A percentile compares a stretch with the other conserved stretches of the same genome.
phyloP scores from a whole-genome alignment of 176 grass and related monocot species.

The Phoenix roebelenii region DNA sequence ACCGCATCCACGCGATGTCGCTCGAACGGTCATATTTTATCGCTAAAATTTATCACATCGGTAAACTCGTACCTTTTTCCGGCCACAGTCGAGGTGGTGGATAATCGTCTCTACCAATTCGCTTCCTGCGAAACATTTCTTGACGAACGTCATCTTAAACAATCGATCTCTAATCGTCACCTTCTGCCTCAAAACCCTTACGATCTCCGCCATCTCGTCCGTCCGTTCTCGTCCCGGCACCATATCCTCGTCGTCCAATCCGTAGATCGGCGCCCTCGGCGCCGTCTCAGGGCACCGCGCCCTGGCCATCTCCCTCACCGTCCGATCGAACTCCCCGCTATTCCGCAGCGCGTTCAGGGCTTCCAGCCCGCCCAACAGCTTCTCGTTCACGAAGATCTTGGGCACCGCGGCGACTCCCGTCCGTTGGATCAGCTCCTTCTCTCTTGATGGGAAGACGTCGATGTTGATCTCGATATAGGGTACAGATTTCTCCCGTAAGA shows the following conservation, averaged over 20 bases:
- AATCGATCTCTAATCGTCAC: slow-evolving; percentile 81
- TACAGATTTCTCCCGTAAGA: slow-evolving; percentile 43
- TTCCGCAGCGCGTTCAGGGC: slow-evolving; percentile 89
- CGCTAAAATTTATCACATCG: too few species aligned
- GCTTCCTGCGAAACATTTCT: slow-evolving; percentile 83
- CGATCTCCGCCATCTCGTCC: slow-evolving; percentile 45
- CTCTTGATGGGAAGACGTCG: slow-evolving; percentile 83
- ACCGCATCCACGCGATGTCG: too few species aligned
- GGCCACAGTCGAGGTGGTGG: slow-evolving; percentile 62
- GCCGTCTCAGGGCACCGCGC: slow-evolving; percentile 56
- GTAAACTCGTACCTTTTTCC: slow-evolving; percentile 45
- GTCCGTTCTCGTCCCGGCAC: slow-evolving; percentile 13
- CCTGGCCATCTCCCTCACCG: slow-evolving; percentile 46
- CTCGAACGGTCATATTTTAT: too few species aligned
- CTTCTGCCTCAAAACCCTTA: slow-evolving; percentile 44
- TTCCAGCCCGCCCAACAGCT: slow-evolving; percentile 67
- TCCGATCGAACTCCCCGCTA: slow-evolving; percentile 72
- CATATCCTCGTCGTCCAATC: slow-evolving; percentile 49
- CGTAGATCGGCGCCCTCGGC: slow-evolving; percentile 55
- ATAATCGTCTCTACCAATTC: slow-evolving; percentile 78
- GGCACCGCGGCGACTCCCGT: slow-evolving; percentile 53
- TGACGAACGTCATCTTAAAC: slow-evolving; percentile 79
- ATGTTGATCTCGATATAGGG: slow-evolving; percentile 93
- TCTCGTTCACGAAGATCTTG: slow-evolving; percentile 93
- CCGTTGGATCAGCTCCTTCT: slow-evolving; percentile 45